A percentile compares a stretch with the other conserved stretches of the same genome.
phyloP scores from a whole-genome alignment of 2,329 filamentous ascomycete genomes.

The Fusarium musae region DNA sequence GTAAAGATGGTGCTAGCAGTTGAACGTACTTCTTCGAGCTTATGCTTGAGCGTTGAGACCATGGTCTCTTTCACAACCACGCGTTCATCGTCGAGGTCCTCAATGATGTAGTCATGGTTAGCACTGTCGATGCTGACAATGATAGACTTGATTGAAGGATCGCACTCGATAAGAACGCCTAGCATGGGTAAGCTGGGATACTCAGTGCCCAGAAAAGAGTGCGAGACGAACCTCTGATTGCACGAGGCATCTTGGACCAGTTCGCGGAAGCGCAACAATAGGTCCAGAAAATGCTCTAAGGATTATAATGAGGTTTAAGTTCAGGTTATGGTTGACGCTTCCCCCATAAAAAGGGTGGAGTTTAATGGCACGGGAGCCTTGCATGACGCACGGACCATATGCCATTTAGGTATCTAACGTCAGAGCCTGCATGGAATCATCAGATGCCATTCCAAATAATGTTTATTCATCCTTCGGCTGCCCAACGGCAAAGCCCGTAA shows the following conservation, averaged over 20 bases:
- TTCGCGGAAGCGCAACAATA: neutral
- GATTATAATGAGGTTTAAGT: slow-evolving; percentile 7
- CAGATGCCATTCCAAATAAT: slow-evolving; percentile 24
- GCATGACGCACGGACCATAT: slow-evolving; percentile 15
- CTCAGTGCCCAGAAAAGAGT: neutral
- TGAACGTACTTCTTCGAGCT: slow-evolving; percentile 73
- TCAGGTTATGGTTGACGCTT: slow-evolving; percentile 3
- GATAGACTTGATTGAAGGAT: slow-evolving; percentile 89
- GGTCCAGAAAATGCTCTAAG: neutral
- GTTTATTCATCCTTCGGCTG: slow-evolving; percentile 9
- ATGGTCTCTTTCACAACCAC: slow-evolving; percentile 81
- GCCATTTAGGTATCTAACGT: neutral
- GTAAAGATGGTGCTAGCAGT: neutral
- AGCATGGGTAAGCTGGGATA: neutral
- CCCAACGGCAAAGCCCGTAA: slow-evolving; percentile 26
- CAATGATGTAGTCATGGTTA: slow-evolving; percentile 79
- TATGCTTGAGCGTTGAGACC: slow-evolving; percentile 72
- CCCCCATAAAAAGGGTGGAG: slow-evolving; percentile 16
- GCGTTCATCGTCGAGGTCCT: slow-evolving; percentile 81
- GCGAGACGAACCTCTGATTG: slow-evolving; percentile 61
- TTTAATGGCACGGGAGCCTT: slow-evolving; percentile 2
- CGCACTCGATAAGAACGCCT: slow-evolving; percentile 83
- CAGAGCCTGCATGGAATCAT: slow-evolving; percentile 9
- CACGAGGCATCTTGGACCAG: slow-evolving; percentile 62
- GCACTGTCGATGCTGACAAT: slow-evolving; percentile 79